phyloP scores from a whole-genome alignment of 495 filamentous ascomycete species.

The Neurospora sp. region DNA sequence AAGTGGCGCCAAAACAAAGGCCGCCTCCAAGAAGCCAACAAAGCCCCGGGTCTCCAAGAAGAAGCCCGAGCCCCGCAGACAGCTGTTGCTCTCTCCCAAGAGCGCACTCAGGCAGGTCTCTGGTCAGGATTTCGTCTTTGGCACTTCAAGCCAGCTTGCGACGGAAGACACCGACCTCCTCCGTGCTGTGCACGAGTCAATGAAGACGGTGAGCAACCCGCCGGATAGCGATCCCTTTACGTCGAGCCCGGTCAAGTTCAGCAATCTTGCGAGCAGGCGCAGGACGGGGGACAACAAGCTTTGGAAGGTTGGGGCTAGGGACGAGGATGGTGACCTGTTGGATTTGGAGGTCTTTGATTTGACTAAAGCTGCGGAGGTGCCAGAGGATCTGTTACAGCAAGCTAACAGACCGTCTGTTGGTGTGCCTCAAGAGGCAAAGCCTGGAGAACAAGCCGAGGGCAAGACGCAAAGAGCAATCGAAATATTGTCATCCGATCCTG shows the following conservation, averaged over 20 bases:
- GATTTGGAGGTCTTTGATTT: constrained; percentile 49
- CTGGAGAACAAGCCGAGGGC: background rate
- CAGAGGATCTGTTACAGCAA: background rate
- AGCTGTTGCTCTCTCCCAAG: constrained; percentile 59
- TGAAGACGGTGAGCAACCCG: constrained; percentile 46
- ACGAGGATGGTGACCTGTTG: constrained; percentile 48
- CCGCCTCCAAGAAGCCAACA: constrained; percentile 16
- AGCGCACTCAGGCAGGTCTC: constrained; percentile 58
- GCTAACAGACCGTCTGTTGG: background rate
- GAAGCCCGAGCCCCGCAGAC: constrained; percentile 34
- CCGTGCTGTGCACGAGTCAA: constrained; percentile 58
- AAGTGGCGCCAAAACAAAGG: constrained; percentile 20
- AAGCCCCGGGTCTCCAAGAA: constrained; percentile 26
- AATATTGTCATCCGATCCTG: background rate
- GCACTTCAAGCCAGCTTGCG: constrained; percentile 84
- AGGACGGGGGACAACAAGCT: constrained; percentile 23
- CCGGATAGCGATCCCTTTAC: constrained; percentile 28
- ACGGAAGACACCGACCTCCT: constrained; percentile 59
- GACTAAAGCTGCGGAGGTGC: constrained; percentile 26
- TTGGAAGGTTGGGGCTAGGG: constrained; percentile 62
- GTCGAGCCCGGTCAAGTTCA: constrained; percentile 16
- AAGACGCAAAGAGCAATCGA: background rate
- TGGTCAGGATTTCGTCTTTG: constrained; percentile 77
- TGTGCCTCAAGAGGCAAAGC: background rate
- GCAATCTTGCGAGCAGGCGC: constrained; percentile 15